Evolutionary conservation across 345 rosid species (phyloP), one percentile per base, ranked within the genome.

Genomic region (Aegle marmelos): DNA sequence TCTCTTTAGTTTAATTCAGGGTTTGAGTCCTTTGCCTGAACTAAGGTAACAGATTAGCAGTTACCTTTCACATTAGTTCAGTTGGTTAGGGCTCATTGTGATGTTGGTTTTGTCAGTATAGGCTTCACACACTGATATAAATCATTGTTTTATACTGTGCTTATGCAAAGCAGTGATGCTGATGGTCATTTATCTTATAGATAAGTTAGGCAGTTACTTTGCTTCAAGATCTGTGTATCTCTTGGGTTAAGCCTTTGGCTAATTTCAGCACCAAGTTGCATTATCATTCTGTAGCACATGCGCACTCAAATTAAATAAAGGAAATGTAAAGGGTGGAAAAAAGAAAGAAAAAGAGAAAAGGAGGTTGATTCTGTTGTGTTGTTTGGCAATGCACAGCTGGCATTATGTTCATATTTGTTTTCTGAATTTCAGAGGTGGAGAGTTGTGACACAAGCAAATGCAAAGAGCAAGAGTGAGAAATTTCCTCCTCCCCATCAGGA

Each of bases 401-500:
- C 19, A 22, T 59, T 6, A 25, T 14, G n/a, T 64, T 61, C 48
- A 60, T 59, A 56, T 76, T 79, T 78, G 61, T 70, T 24, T 24
- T 4, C 28, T 62, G 33, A 37, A 60, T 78, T 77, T 69, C 88
- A 91, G 95, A 87, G 85, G 73, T 86, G 89, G 89, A 84, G 93
- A 83, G 79, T 75, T 16, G 76, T 76, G 70, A 80, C 89, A 61
- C 89, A 91, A 71, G 81, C 86, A 79, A 88, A 87, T 81, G 92
- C 88, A 1, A 90, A 87, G 86, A 92, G 97, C 88, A 95, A 88
- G 86, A 95, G 99, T 54, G 98, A 92, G 91, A 95, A 91, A 85
- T 95, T 95, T 73, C 98, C 98, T 4, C 99, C 98, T 79, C 97
- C 98, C 1, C 99, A 93, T 84, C 93, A 89, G 84, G 98, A 95